A percentile compares a stretch with the other conserved stretches of the same genome.
Conservation (phyloP, 352 stramenopile genomes). For the Globisporangium mamillatum region DNA sequence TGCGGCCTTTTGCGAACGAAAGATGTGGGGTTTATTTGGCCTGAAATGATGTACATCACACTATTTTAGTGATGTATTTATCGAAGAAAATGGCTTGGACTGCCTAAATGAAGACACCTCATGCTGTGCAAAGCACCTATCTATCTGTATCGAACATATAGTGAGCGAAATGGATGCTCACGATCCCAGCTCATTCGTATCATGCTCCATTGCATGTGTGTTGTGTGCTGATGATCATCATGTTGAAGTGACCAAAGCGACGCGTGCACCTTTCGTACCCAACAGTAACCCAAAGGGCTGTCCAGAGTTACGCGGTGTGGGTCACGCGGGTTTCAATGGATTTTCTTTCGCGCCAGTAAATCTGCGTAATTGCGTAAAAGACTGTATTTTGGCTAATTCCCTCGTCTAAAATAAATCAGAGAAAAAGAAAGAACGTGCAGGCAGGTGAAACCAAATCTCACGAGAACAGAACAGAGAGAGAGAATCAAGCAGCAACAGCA, state of each 20-base stretch:
- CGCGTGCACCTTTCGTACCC: background rate
- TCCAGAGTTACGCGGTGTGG: background rate
- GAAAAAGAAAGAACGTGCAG: background rate
- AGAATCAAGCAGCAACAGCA: conserved; percentile 1
- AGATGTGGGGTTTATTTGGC: background rate
- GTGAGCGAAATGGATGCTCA: background rate
- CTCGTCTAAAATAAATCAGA: background rate
- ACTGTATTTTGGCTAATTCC: background rate
- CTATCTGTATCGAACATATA: too few species aligned
- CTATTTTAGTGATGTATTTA: background rate
- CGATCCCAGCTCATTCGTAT: background rate
- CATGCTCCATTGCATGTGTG: background rate
- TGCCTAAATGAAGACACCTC: background rate
- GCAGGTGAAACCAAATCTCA: background rate
- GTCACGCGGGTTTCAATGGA: background rate
- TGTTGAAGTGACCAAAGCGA: background rate
- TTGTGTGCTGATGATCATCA: background rate
- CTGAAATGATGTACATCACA: background rate
- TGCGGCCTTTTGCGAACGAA: background rate
- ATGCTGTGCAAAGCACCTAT: background rate
- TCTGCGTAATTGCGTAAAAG: background rate
- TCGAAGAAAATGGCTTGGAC: background rate
- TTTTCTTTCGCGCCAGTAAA: background rate
- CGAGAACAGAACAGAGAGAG: conserved; percentile 3
- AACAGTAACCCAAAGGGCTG: background rate